Conservation (phyloP, 768 basidiomycete genomes). For the Trametes cubensis region DNA sequence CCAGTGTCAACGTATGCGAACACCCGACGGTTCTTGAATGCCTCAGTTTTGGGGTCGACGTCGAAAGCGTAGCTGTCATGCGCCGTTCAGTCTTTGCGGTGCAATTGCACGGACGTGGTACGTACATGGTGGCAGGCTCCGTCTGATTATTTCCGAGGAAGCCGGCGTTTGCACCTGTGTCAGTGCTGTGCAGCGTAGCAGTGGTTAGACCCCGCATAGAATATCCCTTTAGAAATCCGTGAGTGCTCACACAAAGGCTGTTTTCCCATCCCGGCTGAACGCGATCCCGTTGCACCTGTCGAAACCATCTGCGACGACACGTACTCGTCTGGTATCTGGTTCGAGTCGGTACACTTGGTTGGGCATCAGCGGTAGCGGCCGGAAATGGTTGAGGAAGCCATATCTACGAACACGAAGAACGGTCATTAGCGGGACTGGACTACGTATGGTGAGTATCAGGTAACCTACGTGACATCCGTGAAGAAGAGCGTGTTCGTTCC, state of each 20-base stretch:
- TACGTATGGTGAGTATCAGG: not conserved
- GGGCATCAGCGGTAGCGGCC: conserved; percentile 64
- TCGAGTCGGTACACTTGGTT: conserved; percentile 81
- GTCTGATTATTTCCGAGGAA: conserved; percentile 56
- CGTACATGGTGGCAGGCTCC: conserved; percentile 68
- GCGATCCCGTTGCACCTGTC: conserved; percentile 74
- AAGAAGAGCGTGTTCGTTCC: conserved; percentile 69
- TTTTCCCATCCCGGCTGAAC: conserved; percentile 64
- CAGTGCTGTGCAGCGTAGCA: conserved; percentile 41
- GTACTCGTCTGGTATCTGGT: conserved; percentile 61
- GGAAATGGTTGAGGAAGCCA: conserved; percentile 66
- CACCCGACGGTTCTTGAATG: conserved; percentile 62
- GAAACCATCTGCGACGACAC: conserved; percentile 79
- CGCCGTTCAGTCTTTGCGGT: too few relatives aligned
- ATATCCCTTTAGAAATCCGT: not conserved
- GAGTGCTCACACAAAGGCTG: conserved; percentile 59
- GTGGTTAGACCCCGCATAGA: conserved; percentile 1
- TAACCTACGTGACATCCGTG: conserved; percentile 64
- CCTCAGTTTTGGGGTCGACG: conserved; percentile 55
- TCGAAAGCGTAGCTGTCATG: conserved; percentile 64
- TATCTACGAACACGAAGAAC: conserved; percentile 44
- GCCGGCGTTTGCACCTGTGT: conserved; percentile 53
- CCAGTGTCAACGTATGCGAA: conserved; percentile 71
- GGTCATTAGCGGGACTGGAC: not conserved
- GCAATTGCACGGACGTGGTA: too few relatives aligned